phyloP scores from a whole-genome alignment of 169 alveolate genomes.

The Sarcocystis neurona region DNA sequence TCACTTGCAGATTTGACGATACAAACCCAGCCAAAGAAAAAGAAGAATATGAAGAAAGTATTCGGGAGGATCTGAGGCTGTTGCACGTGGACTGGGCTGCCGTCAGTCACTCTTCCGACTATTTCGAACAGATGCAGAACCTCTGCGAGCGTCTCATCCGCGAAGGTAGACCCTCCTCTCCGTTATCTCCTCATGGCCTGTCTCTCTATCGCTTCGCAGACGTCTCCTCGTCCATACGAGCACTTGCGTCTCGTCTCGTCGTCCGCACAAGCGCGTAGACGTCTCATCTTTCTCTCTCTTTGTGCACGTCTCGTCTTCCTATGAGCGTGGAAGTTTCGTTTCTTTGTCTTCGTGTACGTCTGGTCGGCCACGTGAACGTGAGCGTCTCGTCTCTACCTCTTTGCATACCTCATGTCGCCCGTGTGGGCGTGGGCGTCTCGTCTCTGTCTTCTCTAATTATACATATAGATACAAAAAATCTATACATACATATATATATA shows the following conservation, averaged over 20 bases:
- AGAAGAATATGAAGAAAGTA: conserved; percentile 92
- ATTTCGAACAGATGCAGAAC: conserved; percentile 88
- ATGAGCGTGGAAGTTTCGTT: too few species aligned
- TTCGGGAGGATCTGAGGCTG: conserved; percentile 88
- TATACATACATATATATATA: background rate
- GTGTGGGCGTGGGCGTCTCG: too few species aligned
- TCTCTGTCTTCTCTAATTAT: background rate
- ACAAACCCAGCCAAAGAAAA: conserved; percentile 97
- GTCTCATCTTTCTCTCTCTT: too few species aligned
- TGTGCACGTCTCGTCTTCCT: too few species aligned
- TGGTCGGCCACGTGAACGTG: background rate
- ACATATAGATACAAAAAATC: background rate
- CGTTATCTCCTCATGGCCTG: background rate
- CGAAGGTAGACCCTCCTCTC: conserved; percentile 63
- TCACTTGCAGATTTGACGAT: conserved; percentile 96
- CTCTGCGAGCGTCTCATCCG: conserved; percentile 86
- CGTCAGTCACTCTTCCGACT: conserved; percentile 94
- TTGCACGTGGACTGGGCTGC: conserved; percentile 88
- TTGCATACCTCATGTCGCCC: too few species aligned
- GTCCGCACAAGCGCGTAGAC: too few species aligned
- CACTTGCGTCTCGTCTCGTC: too few species aligned
- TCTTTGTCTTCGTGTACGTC: too few species aligned
- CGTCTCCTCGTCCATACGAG: too few species aligned
- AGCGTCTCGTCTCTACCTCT: background rate
- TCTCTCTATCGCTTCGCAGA: background rate